Conservation (phyloP, 164 flowering plant species). For the Tetrastigma voinierianum region DNA sequence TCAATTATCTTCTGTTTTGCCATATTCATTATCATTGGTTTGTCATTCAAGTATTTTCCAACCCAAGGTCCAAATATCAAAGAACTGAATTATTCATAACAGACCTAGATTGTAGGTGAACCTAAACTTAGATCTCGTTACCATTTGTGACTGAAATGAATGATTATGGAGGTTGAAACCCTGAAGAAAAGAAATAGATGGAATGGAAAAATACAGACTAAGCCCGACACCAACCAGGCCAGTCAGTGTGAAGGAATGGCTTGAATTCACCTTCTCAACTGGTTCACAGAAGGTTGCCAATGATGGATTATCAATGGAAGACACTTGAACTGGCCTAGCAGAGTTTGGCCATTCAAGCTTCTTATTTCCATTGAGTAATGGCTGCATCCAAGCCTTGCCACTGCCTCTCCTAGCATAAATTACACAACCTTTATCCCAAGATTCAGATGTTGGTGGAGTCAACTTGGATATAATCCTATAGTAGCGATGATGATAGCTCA, state of each 20-base stretch:
- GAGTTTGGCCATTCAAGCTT: conserved; percentile 47
- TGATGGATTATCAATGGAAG: conserved; percentile 68
- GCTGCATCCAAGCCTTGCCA: conserved; percentile 85
- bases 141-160: background rate
- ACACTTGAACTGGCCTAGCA: conserved; percentile 56
- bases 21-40: too few relatives aligned
- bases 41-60: background rate
- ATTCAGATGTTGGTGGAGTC: conserved; percentile 39
- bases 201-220: conserved; percentile 30
- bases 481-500: conserved; percentile 64
- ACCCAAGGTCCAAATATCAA: background rate
- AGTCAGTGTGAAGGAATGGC: conserved; percentile 83
- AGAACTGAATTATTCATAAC: background rate
- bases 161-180: background rate
- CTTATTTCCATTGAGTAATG: conserved; percentile 37
- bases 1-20: background rate
- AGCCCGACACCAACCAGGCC: conserved; percentile 86
- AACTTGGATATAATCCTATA: conserved; percentile 45
- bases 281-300: conserved; percentile 89
- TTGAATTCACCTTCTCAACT: conserved; percentile 77
- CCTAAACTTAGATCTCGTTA: background rate
- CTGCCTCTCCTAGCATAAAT: conserved; percentile 67
- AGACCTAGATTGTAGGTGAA: background rate
- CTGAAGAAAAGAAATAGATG: background rate
- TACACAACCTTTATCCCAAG: conserved; percentile 77